Base-by-base conservation (phyloP, 1,139 yeast species). In the Diutina sp. region DNA sequence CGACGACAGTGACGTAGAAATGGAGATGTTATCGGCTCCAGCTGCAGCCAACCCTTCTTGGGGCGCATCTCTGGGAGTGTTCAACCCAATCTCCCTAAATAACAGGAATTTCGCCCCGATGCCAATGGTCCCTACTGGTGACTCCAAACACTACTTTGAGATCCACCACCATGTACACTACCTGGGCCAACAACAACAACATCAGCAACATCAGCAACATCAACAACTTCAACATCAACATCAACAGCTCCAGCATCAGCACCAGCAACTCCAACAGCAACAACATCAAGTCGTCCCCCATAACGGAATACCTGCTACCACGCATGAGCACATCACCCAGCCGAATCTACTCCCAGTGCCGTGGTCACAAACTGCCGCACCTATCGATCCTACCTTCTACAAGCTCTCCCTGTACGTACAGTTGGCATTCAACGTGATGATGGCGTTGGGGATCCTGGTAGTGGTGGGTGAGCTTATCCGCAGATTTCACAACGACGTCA, bases 361-460 rank as follows among this genome's bases (percentile, higher is more conserved):
- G 0, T 79, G 83, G 83, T 68, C 71, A 55, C 59, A 68, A 18
- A 66, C 66, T 28, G 69, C 74, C 14, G 62, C 66, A 4, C 79
- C 80, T 1, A 69, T 67, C 35, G 77, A 72, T 48, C 69, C 69
- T 55, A 66, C 74, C 1, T 82, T 85, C 1, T 83, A 83, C 62
- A 61, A 80, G 28, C 64, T 82, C 6, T 76, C 84, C n/a, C 80
- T 86, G 6, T 84, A 83, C 60, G 65, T 85, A 21, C 89, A 84
- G 62, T 62, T 83, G 6, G 50, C 73, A 0, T 66, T 82, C 60
- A 84, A 84, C 60, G 65, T 75, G 2, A 59, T 73, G 0, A 76
- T 82, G 1, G 70, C 80, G 7, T 60, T 72, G 0, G 76, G 77
- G 56, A 73, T 74, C 1, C 62, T 78, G 2, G 77, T 74, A 59